Evolutionary conservation across 139 green algal genomes (phyloP).

Genomic region (Edaphochlamys debaryana): DNA sequence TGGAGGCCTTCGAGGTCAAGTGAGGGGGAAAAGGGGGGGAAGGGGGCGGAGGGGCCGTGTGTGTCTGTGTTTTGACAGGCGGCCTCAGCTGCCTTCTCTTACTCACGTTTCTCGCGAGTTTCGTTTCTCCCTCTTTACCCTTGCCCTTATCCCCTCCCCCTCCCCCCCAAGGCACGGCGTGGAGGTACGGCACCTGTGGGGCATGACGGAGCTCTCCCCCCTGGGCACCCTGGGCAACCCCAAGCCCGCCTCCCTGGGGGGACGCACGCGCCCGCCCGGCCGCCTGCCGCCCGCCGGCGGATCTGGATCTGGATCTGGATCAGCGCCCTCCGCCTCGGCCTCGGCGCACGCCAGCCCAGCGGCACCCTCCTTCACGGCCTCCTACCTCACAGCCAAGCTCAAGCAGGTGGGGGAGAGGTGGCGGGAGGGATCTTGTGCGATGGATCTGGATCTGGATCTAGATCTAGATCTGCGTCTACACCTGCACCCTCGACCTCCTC

Average conservation of each 20-base stretch:
- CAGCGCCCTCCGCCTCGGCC: background rate
- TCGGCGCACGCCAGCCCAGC: background rate
- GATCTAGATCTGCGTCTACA: too few relatives aligned
- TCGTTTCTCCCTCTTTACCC: background rate
- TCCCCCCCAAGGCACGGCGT: slow-evolving; percentile 50
- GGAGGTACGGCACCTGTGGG: slow-evolving; percentile 75
- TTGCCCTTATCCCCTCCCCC: background rate
- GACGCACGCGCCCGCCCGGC: slow-evolving; percentile 12
- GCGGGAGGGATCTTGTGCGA: too few relatives aligned
- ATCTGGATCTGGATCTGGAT: too few relatives aligned
- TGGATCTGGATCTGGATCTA: too few relatives aligned
- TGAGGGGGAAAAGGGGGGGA: background rate
- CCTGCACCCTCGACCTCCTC: too few relatives aligned
- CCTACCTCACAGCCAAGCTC: slow-evolving; percentile 44
- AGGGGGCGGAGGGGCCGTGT: background rate
- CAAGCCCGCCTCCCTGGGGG: slow-evolving; percentile 48
- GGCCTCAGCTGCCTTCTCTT: too few relatives aligned
- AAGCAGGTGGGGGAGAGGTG: too few relatives aligned
- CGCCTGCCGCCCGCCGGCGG: background rate
- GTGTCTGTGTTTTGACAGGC: background rate
- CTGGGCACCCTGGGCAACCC: slow-evolving; percentile 65
- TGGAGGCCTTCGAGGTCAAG: slow-evolving; percentile 58
- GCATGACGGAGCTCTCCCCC: slow-evolving; percentile 85
- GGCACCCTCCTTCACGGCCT: background rate
- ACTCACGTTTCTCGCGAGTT: too few relatives aligned